phyloP scores from a whole-genome alignment of 768 basidiomycete genomes.

The Collybia mongolica region DNA sequence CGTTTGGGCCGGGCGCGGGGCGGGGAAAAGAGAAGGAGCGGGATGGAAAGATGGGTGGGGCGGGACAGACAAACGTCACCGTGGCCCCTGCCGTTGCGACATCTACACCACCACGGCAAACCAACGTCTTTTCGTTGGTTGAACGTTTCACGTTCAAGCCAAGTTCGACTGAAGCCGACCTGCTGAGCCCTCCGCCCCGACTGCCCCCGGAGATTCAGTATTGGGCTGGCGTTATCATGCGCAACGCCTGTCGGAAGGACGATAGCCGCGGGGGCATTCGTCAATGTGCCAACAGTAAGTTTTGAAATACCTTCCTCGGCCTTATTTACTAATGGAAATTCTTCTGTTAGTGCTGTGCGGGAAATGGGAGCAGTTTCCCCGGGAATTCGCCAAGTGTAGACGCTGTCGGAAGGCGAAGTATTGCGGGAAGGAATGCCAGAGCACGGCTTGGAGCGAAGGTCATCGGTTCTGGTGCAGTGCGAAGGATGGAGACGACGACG shows the following conservation, averaged over 20 bases:
- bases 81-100: constrained; percentile 27
- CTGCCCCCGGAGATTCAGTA: constrained; percentile 93
- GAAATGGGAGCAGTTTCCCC: constrained; percentile 87
- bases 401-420: constrained; percentile 98
- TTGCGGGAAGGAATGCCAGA: constrained; percentile 97
- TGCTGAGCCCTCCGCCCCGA: constrained; percentile 66
- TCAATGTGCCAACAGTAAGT: constrained; percentile 95
- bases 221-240: constrained; percentile 99
- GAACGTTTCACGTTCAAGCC: constrained; percentile 97
- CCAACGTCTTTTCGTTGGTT: constrained; percentile 94
- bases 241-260: constrained; percentile 98
- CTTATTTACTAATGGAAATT: constrained; percentile 4
- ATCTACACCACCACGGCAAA: constrained; percentile 44
- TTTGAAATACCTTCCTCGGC: neutral
- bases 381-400: constrained; percentile 96
- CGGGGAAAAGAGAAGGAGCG: constrained; percentile 1
- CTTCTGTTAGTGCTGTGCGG: constrained; percentile 80
- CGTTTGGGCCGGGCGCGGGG: constrained; percentile 27
- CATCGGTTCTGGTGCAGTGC: constrained; percentile 94
- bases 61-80: neutral
- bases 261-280: constrained; percentile 89
- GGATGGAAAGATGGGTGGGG: constrained; percentile 4
- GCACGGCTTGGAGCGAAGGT: constrained; percentile 94
- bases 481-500: constrained; percentile 49
- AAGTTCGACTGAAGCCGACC: constrained; percentile 73